phyloP scores from a whole-genome alignment of 2,329 filamentous ascomycete genomes.

The Geosmithia putterillii region DNA sequence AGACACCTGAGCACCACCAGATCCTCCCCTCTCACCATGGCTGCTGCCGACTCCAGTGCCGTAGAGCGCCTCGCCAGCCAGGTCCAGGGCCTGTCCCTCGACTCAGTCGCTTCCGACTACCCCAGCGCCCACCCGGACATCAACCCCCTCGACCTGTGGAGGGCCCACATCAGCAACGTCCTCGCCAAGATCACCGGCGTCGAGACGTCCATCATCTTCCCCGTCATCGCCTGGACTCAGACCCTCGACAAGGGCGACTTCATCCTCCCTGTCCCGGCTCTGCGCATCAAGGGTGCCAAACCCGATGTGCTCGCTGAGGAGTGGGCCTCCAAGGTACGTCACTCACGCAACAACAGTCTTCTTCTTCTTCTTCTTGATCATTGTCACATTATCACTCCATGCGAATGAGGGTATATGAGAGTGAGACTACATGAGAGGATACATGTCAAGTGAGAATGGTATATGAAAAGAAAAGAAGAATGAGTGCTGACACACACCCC shows the following conservation, averaged over 20 bases:
- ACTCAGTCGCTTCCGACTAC: slow-evolving; percentile 17
- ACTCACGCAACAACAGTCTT: neutral
- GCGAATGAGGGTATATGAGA: neutral
- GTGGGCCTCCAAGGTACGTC: slow-evolving; percentile 45
- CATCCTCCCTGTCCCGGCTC: slow-evolving; percentile 64
- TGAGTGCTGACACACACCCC: neutral
- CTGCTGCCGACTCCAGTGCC: slow-evolving; percentile 1
- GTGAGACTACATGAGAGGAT: neutral
- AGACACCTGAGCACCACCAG: too few relatives aligned
- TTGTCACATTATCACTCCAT: neutral
- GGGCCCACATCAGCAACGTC: slow-evolving; percentile 60
- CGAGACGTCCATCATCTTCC: slow-evolving; percentile 59
- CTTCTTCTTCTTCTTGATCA: neutral
- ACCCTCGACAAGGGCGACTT: slow-evolving; percentile 75
- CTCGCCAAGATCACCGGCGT: slow-evolving; percentile 59
- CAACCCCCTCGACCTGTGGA: slow-evolving; percentile 72
- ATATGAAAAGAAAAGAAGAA: neutral
- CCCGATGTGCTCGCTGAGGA: slow-evolving; percentile 48
- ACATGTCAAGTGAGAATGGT: slow-evolving; percentile 5
- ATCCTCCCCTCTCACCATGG: slow-evolving; percentile 1
- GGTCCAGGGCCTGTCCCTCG: slow-evolving; percentile 7
- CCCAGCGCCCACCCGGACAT: slow-evolving; percentile 51
- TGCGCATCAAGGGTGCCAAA: slow-evolving; percentile 63
- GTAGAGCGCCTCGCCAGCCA: slow-evolving; percentile 6
- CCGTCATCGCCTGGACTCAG: slow-evolving; percentile 65